phyloP scores from a whole-genome alignment of 1,284 basidiomycete species.

The Tremellales sp. region DNA sequence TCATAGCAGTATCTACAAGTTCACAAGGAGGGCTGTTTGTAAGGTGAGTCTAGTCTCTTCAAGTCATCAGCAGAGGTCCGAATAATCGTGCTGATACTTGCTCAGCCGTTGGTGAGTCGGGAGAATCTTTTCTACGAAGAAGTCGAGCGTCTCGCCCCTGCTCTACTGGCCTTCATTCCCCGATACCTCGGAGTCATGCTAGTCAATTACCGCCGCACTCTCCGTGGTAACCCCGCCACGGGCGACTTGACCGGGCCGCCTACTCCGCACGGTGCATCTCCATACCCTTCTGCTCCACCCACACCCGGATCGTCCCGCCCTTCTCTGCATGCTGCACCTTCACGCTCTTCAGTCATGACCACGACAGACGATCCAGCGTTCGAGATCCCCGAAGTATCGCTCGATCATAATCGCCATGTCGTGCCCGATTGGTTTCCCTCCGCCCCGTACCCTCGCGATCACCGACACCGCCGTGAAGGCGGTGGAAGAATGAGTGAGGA shows the following conservation, averaged over 20 bases:
- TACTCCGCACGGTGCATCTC: constrained; percentile 10
- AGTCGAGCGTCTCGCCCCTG: constrained; percentile 87
- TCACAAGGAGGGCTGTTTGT: constrained; percentile 95
- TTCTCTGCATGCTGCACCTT: constrained; percentile 45
- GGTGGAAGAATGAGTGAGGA: constrained; percentile 16
- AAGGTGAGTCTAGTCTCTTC: constrained; percentile 62
- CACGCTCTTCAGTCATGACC: constrained; percentile 30
- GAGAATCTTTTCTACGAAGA: constrained; percentile 99
- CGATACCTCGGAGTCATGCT: constrained; percentile 97
- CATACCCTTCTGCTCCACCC: constrained; percentile 28
- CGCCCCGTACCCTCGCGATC: constrained; percentile 1
- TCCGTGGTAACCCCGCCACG: constrained; percentile 8
- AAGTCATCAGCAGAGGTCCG: constrained; percentile 1
- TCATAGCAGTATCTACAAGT: constrained; percentile 95
- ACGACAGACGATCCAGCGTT: constrained; percentile 8
- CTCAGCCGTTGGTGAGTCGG: constrained; percentile 84
- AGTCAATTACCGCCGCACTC: constrained; percentile 76
- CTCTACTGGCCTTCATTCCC: constrained; percentile 86
- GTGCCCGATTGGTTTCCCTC: constrained; percentile 78
- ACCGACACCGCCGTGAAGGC: constrained; percentile 13
- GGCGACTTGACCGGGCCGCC: constrained; percentile 48
- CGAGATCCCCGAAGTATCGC: constrained; percentile 79
- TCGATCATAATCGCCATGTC: constrained; percentile 92
- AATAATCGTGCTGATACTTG: constrained; percentile 15
- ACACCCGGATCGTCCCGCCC: constrained; percentile 22